A percentile compares a stretch with the other conserved stretches of the same genome.
Evolutionary conservation across 768 basidiomycete genomes (phyloP).

Genomic region (Gyrodon lividus): DNA sequence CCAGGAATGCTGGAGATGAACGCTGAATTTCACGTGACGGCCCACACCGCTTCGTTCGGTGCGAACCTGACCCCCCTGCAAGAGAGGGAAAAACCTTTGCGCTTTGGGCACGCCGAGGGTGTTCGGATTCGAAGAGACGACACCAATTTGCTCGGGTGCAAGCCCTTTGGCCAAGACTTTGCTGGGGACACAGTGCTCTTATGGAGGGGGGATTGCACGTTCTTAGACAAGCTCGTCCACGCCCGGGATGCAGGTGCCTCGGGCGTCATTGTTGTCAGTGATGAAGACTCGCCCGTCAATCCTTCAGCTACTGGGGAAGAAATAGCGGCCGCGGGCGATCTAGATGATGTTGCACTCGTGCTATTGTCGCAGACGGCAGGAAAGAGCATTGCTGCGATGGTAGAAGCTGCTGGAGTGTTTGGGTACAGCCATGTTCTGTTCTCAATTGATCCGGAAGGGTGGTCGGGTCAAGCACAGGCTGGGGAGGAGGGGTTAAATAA

Average conservation of each 20-base stretch:
- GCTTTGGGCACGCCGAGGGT: conserved; percentile 52
- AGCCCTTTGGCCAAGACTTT: conserved; percentile 48
- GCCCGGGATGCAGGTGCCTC: conserved; percentile 71
- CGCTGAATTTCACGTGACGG: conserved; percentile 52
- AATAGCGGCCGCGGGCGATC: conserved; percentile 51
- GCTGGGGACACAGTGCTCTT: conserved; percentile 58
- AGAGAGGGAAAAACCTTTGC: conserved; percentile 30
- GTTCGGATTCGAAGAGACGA: conserved; percentile 52
- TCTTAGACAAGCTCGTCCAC: conserved; percentile 74
- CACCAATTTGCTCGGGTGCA: conserved; percentile 60
- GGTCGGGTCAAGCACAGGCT: conserved; percentile 22
- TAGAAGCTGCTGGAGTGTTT: conserved; percentile 48
- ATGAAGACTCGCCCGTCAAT: conserved; percentile 58
- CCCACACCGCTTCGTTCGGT: conserved; percentile 70
- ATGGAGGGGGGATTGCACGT: conserved; percentile 81
- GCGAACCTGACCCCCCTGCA: conserved; percentile 47
- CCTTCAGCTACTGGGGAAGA: conserved; percentile 64
- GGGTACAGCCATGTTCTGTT: conserved; percentile 52
- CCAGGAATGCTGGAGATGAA: conserved; percentile 37
- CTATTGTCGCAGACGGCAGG: conserved; percentile 56
- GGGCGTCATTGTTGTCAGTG: conserved; percentile 75
- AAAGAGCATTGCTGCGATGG: conserved; percentile 50
- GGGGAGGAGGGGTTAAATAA: conserved; percentile 16
- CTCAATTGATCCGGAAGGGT: conserved; percentile 42
- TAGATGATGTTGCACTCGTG: conserved; percentile 59